A percentile compares a stretch with the other conserved stretches of the same genome.
These are phyloP conservation scores for Lactuca saligna DNA, from an alignment of 129 eudicot species.

Conservation along the genomic window DNA sequence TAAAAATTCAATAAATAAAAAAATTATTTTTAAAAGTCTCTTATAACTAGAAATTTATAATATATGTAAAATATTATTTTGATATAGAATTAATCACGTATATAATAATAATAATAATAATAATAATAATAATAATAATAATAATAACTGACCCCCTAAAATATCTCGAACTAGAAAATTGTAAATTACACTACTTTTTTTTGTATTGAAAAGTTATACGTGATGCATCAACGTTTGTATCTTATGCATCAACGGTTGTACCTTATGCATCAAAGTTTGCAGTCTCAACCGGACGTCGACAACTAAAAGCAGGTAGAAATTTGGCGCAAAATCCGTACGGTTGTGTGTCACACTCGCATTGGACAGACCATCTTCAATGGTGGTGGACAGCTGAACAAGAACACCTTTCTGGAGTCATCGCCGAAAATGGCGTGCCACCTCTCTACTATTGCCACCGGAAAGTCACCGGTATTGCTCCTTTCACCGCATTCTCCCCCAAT, in stretches of 20 bases:
- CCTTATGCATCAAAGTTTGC: not conserved
- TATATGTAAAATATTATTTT: no score
- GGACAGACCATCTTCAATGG: constrained; percentile 13
- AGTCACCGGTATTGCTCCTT: constrained; percentile 21
- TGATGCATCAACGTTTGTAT: not conserved
- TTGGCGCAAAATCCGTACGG: constrained; percentile 14
- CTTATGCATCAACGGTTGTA: not conserved
- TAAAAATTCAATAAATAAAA: no score
- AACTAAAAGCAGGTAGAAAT: not conserved
- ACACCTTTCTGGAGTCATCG: not conserved
- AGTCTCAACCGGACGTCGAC: not conserved
- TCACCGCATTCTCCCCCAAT: constrained; percentile 33
- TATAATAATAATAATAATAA: no score
- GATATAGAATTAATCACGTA: no score
- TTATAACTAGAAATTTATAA: no score
- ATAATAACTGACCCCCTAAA: no score
- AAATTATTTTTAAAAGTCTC: no score
- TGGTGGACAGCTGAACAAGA: constrained; percentile 20
- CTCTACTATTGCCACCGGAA: constrained; percentile 20
- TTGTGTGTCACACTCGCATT: constrained; percentile 18
- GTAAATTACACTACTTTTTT: no score
- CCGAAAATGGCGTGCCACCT: constrained; percentile 31
- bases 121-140: no score
- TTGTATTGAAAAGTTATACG: not conserved
- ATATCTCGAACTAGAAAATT: no score